Conservation (phyloP, 768 basidiomycete genomes). For the Zangia roseola region DNA sequence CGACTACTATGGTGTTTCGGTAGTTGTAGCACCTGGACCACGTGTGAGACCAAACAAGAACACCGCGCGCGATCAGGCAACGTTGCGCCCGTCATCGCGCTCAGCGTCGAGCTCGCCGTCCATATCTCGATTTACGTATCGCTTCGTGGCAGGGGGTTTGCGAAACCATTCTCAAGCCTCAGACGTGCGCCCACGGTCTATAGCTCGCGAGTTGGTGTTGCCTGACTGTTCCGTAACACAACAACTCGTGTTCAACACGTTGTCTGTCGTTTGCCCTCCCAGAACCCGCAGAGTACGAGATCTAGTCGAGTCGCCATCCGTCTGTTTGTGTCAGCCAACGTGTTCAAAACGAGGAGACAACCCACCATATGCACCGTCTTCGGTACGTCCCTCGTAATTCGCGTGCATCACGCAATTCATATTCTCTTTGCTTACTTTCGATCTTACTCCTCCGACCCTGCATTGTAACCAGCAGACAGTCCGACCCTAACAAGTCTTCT, state of each 20-base stretch:
- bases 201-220: background rate
- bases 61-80: slow-evolving; percentile 2
- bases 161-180: slow-evolving; percentile 6
- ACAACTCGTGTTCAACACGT: slow-evolving; percentile 79
- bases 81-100: background rate
- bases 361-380: slow-evolving; percentile 68
- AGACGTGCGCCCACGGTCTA: slow-evolving; percentile 4
- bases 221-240: slow-evolving; percentile 30
- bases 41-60: slow-evolving; percentile 6
- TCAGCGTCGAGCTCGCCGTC: slow-evolving; percentile 2
- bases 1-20: too few species aligned
- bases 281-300: slow-evolving; percentile 18
- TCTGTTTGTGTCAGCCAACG: slow-evolving; percentile 46
- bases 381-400: slow-evolving; percentile 56
- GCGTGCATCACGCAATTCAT: slow-evolving; percentile 28
- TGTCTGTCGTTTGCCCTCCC: slow-evolving; percentile 45
- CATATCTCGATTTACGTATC: background rate
- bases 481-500: slow-evolving; percentile 57
- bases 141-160: background rate
- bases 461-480: slow-evolving; percentile 61
- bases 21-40: background rate
- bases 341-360: slow-evolving; percentile 60
- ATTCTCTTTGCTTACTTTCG: slow-evolving; percentile 13
- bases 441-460: slow-evolving; percentile 24
- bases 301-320: slow-evolving; percentile 32